Evolutionary conservation across 306 rosid genomes (phyloP).

Genomic region (Gleditsia sinensis): DNA sequence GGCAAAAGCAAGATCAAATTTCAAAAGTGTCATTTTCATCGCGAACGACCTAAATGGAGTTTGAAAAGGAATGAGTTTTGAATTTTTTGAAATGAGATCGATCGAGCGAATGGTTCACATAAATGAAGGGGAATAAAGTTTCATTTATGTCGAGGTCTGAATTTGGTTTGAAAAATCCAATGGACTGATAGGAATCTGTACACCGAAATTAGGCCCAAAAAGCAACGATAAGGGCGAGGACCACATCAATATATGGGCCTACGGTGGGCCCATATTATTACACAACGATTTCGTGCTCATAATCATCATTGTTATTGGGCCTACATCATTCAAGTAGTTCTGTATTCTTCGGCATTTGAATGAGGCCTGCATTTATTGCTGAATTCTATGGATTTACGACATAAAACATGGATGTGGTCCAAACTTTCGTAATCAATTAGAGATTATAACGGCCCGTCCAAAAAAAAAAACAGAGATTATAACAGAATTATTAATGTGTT

Average conservation of each 20-base stretch:
- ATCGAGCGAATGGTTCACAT: conserved; percentile 17
- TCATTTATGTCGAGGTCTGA: conserved; percentile 18
- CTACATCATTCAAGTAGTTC: conserved; percentile 47
- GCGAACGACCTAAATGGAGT: too few species aligned
- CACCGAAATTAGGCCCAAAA: conserved; percentile 39
- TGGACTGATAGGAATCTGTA: not conserved
- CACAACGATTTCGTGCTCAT: not conserved
- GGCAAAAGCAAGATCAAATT: too few species aligned
- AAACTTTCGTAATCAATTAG: conserved; percentile 14
- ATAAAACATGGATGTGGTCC: conserved; percentile 39
- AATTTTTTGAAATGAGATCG: conserved; percentile 24
- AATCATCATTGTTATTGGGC: conserved; percentile 40
- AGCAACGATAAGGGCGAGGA: conserved; percentile 12
- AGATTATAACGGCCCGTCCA: too few species aligned
- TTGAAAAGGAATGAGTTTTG: conserved; percentile 28
- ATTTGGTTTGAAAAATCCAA: conserved; percentile 1
- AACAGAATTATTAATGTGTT: too few species aligned
- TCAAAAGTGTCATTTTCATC: too few species aligned
- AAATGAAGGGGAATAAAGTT: conserved; percentile 19
- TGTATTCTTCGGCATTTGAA: conserved; percentile 22
- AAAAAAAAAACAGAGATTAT: too few species aligned
- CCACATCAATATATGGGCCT: not conserved
- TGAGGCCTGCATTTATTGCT: conserved; percentile 23
- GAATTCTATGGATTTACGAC: conserved; percentile 17
- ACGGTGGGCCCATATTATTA: conserved; percentile 24